Evolutionary conservation across 306 rosid genomes (phyloP), one percentile per base, ranked within the genome.

Genomic region (Vicia sativa): DNA sequence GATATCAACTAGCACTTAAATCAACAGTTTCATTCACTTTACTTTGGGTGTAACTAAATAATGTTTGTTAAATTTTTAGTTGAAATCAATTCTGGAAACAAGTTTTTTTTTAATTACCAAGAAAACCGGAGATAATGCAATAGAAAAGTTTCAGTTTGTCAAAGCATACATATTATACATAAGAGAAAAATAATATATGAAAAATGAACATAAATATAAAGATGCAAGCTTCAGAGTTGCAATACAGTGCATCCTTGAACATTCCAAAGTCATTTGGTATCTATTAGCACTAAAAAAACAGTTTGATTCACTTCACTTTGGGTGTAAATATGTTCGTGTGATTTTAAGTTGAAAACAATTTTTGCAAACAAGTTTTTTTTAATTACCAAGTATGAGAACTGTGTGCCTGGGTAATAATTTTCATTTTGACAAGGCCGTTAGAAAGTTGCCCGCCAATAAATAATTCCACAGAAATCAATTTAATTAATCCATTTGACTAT

Each of bases 391-490:
- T 6, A 4, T 9, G 35, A 52, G 35, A 52, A 52, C 9, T 13
- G 54, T 34, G 11, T n/a, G 11, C 46, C 68, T 60, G 79, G 76
- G 34, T 84, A 82, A 75, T 23, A 21, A 39, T 26, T 31, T 43
- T 44, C 42, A 34, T 21, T 25, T 55, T 13, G 25, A 42, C 31
- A 31, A 14, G 67, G 67, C 23, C 18, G 43, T 8, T 48, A 48
- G 11, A 16, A 38, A 29, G 38, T 19, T 57, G 7, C 26, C 45
- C 8, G 29, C 4, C 41, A 14, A 15, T 16, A n/a, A 39, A 29
- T 55, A 29, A n/a, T 14, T 45, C 52, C 2, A 11, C 1, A 46
- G 11, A 49, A 49, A 49, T 49, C 26, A 16, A 49, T 16, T 49
- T 49, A 49, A 49, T 18, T 23, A 18, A 8, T 16, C 12, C 6